Evolutionary conservation across 2,329 filamentous ascomycete genomes (phyloP), one percentile per base, ranked within the genome.

Genomic region (Verticillium alfalfae): DNA sequence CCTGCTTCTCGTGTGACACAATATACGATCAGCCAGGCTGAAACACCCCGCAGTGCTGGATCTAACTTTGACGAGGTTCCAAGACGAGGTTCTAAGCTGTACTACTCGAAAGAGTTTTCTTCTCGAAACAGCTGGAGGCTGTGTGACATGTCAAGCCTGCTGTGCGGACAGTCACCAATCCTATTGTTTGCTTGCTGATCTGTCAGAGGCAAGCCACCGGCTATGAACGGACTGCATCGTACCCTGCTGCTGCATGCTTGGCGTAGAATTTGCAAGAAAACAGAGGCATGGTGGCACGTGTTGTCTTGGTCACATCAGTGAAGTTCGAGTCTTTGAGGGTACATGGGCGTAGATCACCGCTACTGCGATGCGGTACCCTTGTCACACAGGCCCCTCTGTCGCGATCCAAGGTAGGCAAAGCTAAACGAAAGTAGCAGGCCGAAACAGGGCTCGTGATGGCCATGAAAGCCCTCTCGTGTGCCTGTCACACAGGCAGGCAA

Each of bases 351-450:
- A 60, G 49, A 60, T 60, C 58, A 13, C 58, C 45, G 34, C 16
- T 16, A n/a, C 9, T n/a, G n/a, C 34, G 31, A 54, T 60, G 58
- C 34, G 26, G 58, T 39, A 34, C 18, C 16, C 38, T 22, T 49
- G 69, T 72, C 15, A 62, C 65, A 73, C 70, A 65, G 68, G 67
- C 67, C 34, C 57, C 66, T 67, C 58, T 65, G 65, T 63, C 66
- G 65, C 63, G 65, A 63, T 71, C 75, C 75, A 67, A 75, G 72
- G 72, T 71, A 67, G 75, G 75, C 67, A 77, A 72, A 70, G 68
- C 62, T 75, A 74, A 72, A 75, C 72, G 75, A 77, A 67, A 67
- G 73, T 68, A 66, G 64, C 70, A 71, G 66, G 54, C 49, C 26
- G 41, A 41, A 52, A 56, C 31, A 58, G 12, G 37, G 15, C 54